These are phyloP conservation scores for Naematelia encephala DNA, from an alignment of 768 basidiomycete species.

Conservation along the genomic window DNA sequence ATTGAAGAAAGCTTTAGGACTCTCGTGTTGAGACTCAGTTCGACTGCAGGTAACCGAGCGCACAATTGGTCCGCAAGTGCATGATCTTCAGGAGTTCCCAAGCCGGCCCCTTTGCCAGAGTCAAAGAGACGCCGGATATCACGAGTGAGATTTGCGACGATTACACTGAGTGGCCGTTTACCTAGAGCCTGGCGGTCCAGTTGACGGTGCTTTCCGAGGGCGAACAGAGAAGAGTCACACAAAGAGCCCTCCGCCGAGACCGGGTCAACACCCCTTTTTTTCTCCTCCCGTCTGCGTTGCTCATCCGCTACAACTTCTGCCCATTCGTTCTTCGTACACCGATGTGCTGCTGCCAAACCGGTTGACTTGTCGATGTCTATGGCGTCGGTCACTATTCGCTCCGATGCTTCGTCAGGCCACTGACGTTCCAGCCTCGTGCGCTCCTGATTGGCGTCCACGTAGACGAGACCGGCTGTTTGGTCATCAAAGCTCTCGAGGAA, in stretches of 20 bases:
- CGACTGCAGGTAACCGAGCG: conserved; percentile 12
- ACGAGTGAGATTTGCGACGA: conserved; percentile 18
- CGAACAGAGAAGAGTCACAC: conserved; percentile 11
- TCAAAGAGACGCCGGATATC: conserved; percentile 4
- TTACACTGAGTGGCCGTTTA: conserved; percentile 14
- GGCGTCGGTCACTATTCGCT: neutral
- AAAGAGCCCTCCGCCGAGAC: conserved; percentile 1
- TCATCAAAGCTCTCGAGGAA: conserved; percentile 9
- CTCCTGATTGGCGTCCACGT: conserved; percentile 20
- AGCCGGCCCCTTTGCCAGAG: conserved; percentile 14
- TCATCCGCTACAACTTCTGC: neutral
- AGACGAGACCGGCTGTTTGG: conserved; percentile 8
- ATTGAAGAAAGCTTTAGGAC: conserved; percentile 12
- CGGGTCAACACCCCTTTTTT: neutral
- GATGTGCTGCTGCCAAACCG: neutral
- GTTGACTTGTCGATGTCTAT: too few species aligned
- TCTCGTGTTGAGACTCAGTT: conserved; percentile 8
- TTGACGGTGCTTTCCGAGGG: conserved; percentile 14
- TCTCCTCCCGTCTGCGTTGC: neutral
- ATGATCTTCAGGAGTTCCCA: conserved; percentile 16
- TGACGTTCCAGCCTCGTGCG: conserved; percentile 6
- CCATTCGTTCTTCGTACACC: neutral
- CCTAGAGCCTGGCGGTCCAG: conserved; percentile 18
- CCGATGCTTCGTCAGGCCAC: conserved; percentile 1
- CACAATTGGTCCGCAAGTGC: conserved; percentile 6